Conservation (phyloP, 2,329 filamentous ascomycete species). For the Beauveria bassiana region DNA sequence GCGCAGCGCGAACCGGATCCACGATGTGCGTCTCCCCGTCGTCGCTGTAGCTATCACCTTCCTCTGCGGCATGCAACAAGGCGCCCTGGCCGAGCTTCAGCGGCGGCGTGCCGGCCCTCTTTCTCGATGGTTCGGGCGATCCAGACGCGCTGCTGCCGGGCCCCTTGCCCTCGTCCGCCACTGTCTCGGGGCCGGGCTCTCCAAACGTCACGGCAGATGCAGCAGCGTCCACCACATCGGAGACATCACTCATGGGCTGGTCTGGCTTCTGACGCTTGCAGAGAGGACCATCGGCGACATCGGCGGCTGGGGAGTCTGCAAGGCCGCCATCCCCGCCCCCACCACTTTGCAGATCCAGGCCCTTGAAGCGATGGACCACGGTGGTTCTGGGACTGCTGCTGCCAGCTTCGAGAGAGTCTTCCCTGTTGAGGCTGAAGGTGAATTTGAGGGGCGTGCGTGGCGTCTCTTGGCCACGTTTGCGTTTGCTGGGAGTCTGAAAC, state of each 20-base stretch:
- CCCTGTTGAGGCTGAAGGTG: slow-evolving; percentile 34
- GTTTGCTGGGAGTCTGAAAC: slow-evolving; percentile 32
- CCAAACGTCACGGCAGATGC: background rate
- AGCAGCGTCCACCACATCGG: background rate
- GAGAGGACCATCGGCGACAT: slow-evolving; percentile 22
- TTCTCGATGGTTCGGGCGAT: slow-evolving; percentile 17
- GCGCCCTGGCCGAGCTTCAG: slow-evolving; percentile 19
- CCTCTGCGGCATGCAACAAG: slow-evolving; percentile 11
- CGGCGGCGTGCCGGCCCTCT: slow-evolving; percentile 32
- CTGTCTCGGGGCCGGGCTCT: background rate
- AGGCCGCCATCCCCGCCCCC: slow-evolving; percentile 35
- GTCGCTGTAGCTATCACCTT: slow-evolving; percentile 16
- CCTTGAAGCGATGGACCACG: slow-evolving; percentile 45
- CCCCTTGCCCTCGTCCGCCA: background rate
- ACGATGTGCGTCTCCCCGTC: slow-evolving; percentile 30
- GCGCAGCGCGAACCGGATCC: slow-evolving; percentile 48
- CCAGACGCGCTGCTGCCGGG: background rate
- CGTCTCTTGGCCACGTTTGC: slow-evolving; percentile 34
- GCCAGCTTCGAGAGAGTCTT: slow-evolving; percentile 34
- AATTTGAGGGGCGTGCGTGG: slow-evolving; percentile 32
- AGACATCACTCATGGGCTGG: slow-evolving; percentile 23
- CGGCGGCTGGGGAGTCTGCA: slow-evolving; percentile 10
- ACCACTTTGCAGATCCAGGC: slow-evolving; percentile 37
- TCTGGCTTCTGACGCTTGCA: slow-evolving; percentile 33
- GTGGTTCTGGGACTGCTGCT: slow-evolving; percentile 44